A percentile compares a stretch with the other conserved stretches of the same genome.
Evolutionary conservation across 2,329 filamentous ascomycete species (phyloP).

Genomic region (Balansia obtecta): DNA sequence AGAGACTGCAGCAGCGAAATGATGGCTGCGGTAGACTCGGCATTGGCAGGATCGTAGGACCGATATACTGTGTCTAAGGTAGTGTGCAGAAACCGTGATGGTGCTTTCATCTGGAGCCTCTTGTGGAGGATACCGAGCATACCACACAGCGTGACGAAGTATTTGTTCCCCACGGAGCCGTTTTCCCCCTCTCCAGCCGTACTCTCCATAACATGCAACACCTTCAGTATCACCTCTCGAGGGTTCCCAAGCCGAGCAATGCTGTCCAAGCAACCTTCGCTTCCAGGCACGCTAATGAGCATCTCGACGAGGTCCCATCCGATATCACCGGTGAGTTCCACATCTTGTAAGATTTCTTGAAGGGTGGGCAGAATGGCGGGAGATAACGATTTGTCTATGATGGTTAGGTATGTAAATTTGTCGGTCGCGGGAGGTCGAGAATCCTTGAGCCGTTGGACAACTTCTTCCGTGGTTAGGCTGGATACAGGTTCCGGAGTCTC

Average conservation of each 20-base stretch:
- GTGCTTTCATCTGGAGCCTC: slow-evolving; percentile 64
- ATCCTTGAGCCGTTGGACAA: slow-evolving; percentile 33
- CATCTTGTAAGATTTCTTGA: slow-evolving; percentile 56
- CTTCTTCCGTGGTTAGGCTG: slow-evolving; percentile 25
- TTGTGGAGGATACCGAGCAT: slow-evolving; percentile 63
- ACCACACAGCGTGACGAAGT: slow-evolving; percentile 57
- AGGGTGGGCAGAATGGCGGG: slow-evolving; percentile 54
- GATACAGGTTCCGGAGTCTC: slow-evolving; percentile 2
- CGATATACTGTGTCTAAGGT: slow-evolving; percentile 61
- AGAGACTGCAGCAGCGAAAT: slow-evolving; percentile 60
- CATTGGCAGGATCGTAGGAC: slow-evolving; percentile 49
- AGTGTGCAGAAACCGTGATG: slow-evolving; percentile 65
- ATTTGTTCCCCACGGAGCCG: slow-evolving; percentile 25
- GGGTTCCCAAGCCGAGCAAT: slow-evolving; percentile 70
- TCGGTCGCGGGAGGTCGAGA: slow-evolving; percentile 44
- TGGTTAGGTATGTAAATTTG: slow-evolving; percentile 64
- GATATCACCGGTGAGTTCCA: slow-evolving; percentile 58
- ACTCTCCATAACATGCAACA: slow-evolving; percentile 59
- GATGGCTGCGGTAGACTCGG: slow-evolving; percentile 57
- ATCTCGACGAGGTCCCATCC: slow-evolving; percentile 77
- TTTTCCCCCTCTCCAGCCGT: slow-evolving; percentile 25
- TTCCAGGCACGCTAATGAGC: slow-evolving; percentile 53
- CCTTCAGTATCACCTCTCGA: slow-evolving; percentile 68
- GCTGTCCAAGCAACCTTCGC: slow-evolving; percentile 59
- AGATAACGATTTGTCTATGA: slow-evolving; percentile 61